Evolutionary conservation across 352 stramenopile genomes (phyloP), one percentile per base, ranked within the genome.

Genomic region (Phytophthora colocasiae): DNA sequence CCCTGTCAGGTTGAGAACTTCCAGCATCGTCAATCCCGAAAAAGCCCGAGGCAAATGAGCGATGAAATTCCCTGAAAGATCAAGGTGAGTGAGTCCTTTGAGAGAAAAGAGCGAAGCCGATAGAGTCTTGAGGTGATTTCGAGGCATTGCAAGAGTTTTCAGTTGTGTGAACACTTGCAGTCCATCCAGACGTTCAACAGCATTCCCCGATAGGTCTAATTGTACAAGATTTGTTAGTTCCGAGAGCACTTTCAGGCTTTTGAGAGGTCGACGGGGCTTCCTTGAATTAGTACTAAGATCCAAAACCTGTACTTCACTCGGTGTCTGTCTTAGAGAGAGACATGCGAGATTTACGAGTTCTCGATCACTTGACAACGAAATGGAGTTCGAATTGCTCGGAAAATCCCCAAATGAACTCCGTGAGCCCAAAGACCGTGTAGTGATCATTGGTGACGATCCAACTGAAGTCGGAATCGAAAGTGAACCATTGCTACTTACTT

Each of bases 61-160:
- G 24, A 96, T 90, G 45, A 92, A 93, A 59, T 96, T 96, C 26
- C 87, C 87, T 1, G 83, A 91, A 9, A 96, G 38, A 53, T 96
- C 83, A 40, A 94, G 58, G 11, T 77, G 63, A 6, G 63, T 75
- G 9, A 94, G 65, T 4, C 57, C 57, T 15, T 64, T 67, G 5
- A 92, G 71, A 14, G 61, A 49, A 53, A 83, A 88, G 7, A 94
- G 56, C n/a, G 69, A 40, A 12, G 61, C 57, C 2, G 75, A 75
- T 29, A 96, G 58, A 2, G 57, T 73, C 53, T 93, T 93, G 38
- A 96, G 50, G 46, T 93, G 80, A 61, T 96, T 96, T 9, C 86
- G 75, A 1, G 87, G 75, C 31, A 92, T 53, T 8, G 61, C 67
- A 9, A 94, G 71, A 9, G 56, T 58, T 29, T 87, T 63, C 39